Base-by-base conservation (phyloP, 768 basidiomycete genomes). In the Infundibulicybe gibba region DNA sequence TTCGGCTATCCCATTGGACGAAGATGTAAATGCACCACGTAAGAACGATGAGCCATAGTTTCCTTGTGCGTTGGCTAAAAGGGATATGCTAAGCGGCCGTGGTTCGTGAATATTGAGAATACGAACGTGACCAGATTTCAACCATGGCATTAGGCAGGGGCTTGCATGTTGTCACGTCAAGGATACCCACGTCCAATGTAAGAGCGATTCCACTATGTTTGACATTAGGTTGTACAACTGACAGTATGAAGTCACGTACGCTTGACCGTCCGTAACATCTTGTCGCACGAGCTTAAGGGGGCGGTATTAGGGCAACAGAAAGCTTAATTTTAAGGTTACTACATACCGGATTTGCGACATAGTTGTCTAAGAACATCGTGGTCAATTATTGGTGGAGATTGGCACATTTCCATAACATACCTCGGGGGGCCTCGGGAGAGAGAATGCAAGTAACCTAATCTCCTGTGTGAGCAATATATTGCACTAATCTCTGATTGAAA, bases 151-250 rank as follows among this genome's bases (percentile, higher is more conserved):
- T 64, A 11, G 60, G 35, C 39, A 71, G 54, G 2, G 71, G 68
- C 48, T 69, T 43, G 60, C 72, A 74, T 15, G 70, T 69, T n/a
- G 61, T 54, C 2, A 66, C 62, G 47, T 72, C 64, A 47, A 74
- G 55, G 32, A 72, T 53, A 33, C 65, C 67, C 31, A 74, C 60
- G 49, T 74, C 69, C 35, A 74, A 57, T 1, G 58, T 63, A 45
- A 72, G 52, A 6, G 60, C 48, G 31, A 73, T 54, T 4, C 71
- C 71, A 15, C 65, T 70, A 33, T 19, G 40, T 43, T 19, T 48
- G 37, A 39, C 39, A 10, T 3, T 47, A 40, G 21, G 11, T 17
- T 40, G 6, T 13, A 32, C 31, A 15, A 9, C 20, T 35, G 13
- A 25, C 8, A 14, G 17, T 20, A 10, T n/a, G 6, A 25, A 14